Evolutionary conservation across 2,329 filamentous ascomycete species (phyloP), one percentile per base, ranked within the genome.

Genomic region (Penicillium sp.): DNA sequence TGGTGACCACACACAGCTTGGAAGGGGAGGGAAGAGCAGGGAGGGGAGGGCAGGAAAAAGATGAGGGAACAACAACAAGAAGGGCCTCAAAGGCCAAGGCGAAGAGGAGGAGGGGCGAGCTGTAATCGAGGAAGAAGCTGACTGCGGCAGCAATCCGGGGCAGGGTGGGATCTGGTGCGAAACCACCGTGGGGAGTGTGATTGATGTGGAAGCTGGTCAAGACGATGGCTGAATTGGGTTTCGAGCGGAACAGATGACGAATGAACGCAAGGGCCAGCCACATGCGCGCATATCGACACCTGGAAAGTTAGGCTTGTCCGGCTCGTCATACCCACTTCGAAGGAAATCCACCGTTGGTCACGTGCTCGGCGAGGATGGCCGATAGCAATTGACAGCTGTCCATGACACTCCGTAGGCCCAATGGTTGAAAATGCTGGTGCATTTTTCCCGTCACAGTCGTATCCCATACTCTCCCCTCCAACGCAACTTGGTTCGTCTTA

Each of bases 151-250:
- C 47, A 18, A 33, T 18, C 11, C 16, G 16, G 14, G 35, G 24
- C 37, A 22, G 46, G 37, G 7, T 35, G 13, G 33, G 47, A 54
- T 44, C 39, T 37, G 40, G 47, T 33, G 24, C 33, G 40, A 35
- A 6, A 33, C 39, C 43, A 47, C 36, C 41, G 19, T 4, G 2
- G 24, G 13, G 36, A 39, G 39, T 49, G 49, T 49, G 37, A 37
- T 24, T 16, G 55, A 18, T 22, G 56, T n/a, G 37, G 19, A 37
- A 18, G 41, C 18, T 46, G 37, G 43, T 54, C 51, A 44, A 50
- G 43, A 44, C 47, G 31, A 11, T 31, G 24, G 44, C 50, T 36
- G 43, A 54, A 58, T 58, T 58, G 43, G 56, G 56, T 58, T 58
- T 58, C 16, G 44, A 53, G 35, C 19, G 35, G 16, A 47, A 18